A percentile compares a stretch with the other conserved stretches of the same genome.
These are phyloP conservation scores for Camellia sinensis DNA, from an alignment of 148 eudicot genomes.

Conservation along the genomic window DNA sequence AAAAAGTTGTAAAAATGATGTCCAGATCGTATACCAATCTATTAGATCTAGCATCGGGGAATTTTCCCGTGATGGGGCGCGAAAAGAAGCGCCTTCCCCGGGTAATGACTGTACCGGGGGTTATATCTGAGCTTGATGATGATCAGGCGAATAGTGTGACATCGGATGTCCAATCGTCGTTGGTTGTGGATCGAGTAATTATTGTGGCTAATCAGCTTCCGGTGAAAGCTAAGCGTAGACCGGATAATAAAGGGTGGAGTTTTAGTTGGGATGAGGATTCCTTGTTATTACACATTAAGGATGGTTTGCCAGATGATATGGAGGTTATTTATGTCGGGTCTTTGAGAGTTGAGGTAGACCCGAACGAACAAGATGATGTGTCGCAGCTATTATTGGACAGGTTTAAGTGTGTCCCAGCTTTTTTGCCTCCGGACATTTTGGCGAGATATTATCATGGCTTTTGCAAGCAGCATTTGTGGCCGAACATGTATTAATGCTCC, in stretches of 20 bases:
- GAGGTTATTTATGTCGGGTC: slow-evolving; percentile 61
- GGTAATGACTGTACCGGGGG: slow-evolving; percentile 62
- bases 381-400: slow-evolving; percentile 49
- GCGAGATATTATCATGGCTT: slow-evolving; percentile 47
- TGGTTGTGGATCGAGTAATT: slow-evolving; percentile 48
- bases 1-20: slow-evolving; percentile 42
- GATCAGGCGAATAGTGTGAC: slow-evolving; percentile 52
- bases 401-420: slow-evolving; percentile 58
- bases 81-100: slow-evolving; percentile 51
- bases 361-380: slow-evolving; percentile 53
- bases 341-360: slow-evolving; percentile 45
- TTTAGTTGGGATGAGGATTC: slow-evolving; percentile 71
- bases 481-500: too few species aligned
- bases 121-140: slow-evolving; percentile 59
- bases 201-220: slow-evolving; percentile 62
- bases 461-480: slow-evolving; percentile 67
- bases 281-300: slow-evolving; percentile 44
- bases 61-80: slow-evolving; percentile 55
- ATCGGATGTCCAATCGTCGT: slow-evolving; percentile 53
- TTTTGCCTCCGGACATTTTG: slow-evolving; percentile 46
- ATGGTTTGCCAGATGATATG: slow-evolving; percentile 63
- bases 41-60: slow-evolving; percentile 63
- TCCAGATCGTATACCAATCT: slow-evolving; percentile 66
- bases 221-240: slow-evolving; percentile 49
- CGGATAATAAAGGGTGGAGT: slow-evolving; percentile 60